Evolutionary conservation across 1,139 yeast genomes (phyloP).

Genomic region (Pichia sp.): DNA sequence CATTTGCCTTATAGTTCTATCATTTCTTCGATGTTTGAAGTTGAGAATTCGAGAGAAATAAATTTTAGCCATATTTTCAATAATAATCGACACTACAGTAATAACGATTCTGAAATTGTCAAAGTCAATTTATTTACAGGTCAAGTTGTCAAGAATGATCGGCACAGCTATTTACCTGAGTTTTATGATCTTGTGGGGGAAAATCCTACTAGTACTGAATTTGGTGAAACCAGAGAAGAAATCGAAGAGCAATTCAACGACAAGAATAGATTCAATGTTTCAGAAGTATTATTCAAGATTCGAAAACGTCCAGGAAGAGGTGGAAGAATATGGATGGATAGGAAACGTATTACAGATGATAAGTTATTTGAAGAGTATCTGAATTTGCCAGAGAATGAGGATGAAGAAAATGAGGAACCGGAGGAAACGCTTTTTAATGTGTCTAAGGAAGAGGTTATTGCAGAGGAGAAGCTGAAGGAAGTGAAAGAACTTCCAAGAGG

Average conservation of each 20-base stretch:
- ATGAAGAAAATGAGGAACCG: slow-evolving; percentile 31
- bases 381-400: slow-evolving; percentile 23
- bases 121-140: slow-evolving; percentile 42
- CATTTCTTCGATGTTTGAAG: slow-evolving; percentile 67
- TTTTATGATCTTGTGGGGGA: slow-evolving; percentile 47
- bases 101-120: slow-evolving; percentile 36
- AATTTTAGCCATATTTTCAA: slow-evolving; percentile 35
- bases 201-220: slow-evolving; percentile 18
- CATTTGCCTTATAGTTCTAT: slow-evolving; percentile 82
- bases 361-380: slow-evolving; percentile 40
- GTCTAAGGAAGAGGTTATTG: slow-evolving; percentile 24
- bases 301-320: slow-evolving; percentile 76
- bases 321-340: slow-evolving; percentile 68
- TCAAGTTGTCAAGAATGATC: slow-evolving; percentile 28
- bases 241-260: slow-evolving; percentile 28
- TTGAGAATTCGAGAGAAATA: slow-evolving; percentile 56
- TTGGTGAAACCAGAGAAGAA: slow-evolving; percentile 15
- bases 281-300: slow-evolving; percentile 59
- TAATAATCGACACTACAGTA: slow-evolving; percentile 37
- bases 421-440: slow-evolving; percentile 14
- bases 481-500: slow-evolving; percentile 4
- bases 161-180: slow-evolving; percentile 40
- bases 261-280: slow-evolving; percentile 40
- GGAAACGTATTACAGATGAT: slow-evolving; percentile 45
- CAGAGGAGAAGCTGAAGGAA: slow-evolving; percentile 21